Evolutionary conservation across 371 early-diverging fungal species (phyloP).

Genomic region (Mortierella sp.): DNA sequence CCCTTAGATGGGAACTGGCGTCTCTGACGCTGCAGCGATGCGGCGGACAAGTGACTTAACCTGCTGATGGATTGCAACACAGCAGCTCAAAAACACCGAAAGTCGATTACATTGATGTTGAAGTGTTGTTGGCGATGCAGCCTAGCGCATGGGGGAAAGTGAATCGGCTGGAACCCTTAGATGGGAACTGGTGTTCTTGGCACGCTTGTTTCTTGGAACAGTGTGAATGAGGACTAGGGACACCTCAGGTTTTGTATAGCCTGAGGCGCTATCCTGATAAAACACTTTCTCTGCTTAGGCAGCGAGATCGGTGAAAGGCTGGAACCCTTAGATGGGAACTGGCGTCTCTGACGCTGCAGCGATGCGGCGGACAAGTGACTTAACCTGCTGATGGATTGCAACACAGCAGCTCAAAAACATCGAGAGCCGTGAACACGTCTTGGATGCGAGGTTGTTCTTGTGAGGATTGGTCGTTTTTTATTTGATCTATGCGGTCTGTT

Average conservation of each 20-base stretch:
- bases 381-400: slow-evolving; percentile 29
- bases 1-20: slow-evolving; percentile 20
- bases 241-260: slow-evolving; percentile 3
- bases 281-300: slow-evolving; percentile 23
- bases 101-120: not conserved
- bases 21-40: slow-evolving; percentile 16
- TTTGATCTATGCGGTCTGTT: no score
- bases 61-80: slow-evolving; percentile 29
- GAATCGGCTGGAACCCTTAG: slow-evolving; percentile 22
- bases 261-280: slow-evolving; percentile 20
- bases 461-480: no score
- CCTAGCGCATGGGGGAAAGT: slow-evolving; percentile 13
- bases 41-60: slow-evolving; percentile 13
- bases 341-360: slow-evolving; percentile 16
- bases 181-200: slow-evolving; percentile 23
- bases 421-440: not conserved
- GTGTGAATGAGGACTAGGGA: slow-evolving; percentile 22
- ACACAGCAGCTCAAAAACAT: slow-evolving; percentile 26
- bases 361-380: slow-evolving; percentile 13
- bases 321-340: slow-evolving; percentile 21
- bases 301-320: slow-evolving; percentile 18
- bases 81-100: slow-evolving; percentile 21
- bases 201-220: slow-evolving; percentile 1
- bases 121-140: not conserved
- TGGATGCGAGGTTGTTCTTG: not conserved